Base-by-base conservation (phyloP, 371 early-diverging fungal species). In the Saksenaea vasiformis region DNA sequence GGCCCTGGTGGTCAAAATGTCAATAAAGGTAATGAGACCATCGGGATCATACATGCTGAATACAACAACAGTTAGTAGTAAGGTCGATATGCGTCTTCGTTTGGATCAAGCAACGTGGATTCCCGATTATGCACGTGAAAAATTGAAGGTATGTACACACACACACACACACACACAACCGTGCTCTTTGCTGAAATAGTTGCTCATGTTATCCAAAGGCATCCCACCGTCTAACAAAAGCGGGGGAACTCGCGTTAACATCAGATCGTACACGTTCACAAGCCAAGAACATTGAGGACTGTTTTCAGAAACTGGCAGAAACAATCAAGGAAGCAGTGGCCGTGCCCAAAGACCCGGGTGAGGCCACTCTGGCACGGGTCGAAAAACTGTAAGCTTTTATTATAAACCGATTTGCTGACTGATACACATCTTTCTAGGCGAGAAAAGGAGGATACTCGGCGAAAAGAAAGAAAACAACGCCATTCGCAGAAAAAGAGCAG, bases 1-100 rank as follows among this genome's bases (percentile, higher is more conserved):
- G 94, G 94, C 1, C 93, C 95, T 7, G 95, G 95, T 31, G 95
- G 95, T 26, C 95, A 95, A 67, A 95, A 95, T 70, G 96, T 96
- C 39, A 96, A 95, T 84, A 95, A 95, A 85, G 87, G 90, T 71
- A 64, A 53, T 4, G 3, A 41, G 35, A 19, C 13, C 31, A 31
- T 38, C 47, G 26, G 10, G 22, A 8, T 17, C 17, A 47, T 3
- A 47, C 22, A 47, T 5, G 35, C 22, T 26, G 31, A 54, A 36
- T 14, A 26, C 27, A 53, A 82, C 85, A 60, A 13, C 65, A 93
- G 95, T 96, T 13, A 93, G 84, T 66, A 92, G 93, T 28, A 96
- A 96, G 78, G 95, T 91, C 1, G 90, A 89, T 57, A 80, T 95
- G 83, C 81, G 95, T 37, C 83, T 95, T 57, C 54, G 68, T 4